Evolutionary conservation across 139 green algal species (phyloP).

Genomic region (Asterochloris erici): DNA sequence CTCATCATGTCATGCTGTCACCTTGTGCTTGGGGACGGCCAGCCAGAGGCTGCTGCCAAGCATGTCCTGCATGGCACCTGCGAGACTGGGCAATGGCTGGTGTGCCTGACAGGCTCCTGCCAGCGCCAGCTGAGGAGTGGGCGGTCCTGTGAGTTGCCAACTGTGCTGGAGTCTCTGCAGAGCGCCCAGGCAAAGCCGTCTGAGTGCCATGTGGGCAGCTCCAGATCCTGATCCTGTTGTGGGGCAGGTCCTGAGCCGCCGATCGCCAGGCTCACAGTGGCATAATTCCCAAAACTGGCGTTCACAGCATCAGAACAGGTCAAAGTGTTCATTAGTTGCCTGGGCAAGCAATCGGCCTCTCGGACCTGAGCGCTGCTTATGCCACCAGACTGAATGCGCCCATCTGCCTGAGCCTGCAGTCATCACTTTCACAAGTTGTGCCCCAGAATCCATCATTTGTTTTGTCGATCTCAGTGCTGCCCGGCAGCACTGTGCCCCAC

Average conservation of each 20-base stretch:
- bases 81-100: background rate
- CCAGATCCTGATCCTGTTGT: background rate
- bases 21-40: conserved; percentile 32
- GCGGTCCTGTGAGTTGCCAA: background rate
- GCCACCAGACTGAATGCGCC: background rate
- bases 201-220: background rate
- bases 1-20: background rate
- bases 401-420: background rate
- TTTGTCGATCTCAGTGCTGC: too few relatives aligned
- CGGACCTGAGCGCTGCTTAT: background rate
- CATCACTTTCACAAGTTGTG: background rate
- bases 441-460: background rate
- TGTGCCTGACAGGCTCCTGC: background rate
- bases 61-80: background rate
- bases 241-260: background rate
- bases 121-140: background rate
- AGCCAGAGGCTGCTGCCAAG: conserved; percentile 14
- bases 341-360: background rate
- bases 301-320: background rate
- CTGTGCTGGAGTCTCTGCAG: background rate
- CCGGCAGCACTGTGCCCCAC: too few relatives aligned
- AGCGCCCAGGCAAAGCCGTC: background rate
- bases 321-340: background rate
- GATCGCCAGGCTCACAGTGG: background rate
- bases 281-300: background rate